Evolutionary conservation across 2,329 filamentous ascomycete species (phyloP), one percentile per base, ranked within the genome.

Genomic region (Ophiosphaerella korrae): DNA sequence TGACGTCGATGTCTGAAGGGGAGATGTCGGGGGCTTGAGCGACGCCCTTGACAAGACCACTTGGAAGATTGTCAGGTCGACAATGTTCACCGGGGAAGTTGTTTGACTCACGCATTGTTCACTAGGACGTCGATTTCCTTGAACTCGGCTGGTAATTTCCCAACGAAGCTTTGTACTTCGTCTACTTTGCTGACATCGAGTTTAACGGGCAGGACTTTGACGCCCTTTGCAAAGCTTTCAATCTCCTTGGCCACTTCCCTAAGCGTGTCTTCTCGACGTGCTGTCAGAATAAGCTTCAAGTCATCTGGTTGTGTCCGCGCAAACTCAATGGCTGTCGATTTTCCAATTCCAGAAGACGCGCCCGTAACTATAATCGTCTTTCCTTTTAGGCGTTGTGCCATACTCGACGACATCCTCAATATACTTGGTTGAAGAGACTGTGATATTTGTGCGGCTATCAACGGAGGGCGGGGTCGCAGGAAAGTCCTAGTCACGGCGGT

Each of bases 321-420:
- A 70, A 97, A 99, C 75, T 97, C 94, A 59, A 94, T 79, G n/a
- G 93, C 94, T 14, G 84, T 88, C 63, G 83, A 85, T 48, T 83
- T 84, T 21, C 94, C 94, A 74, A 99, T 97, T 55, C 94, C 94
- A 16, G 91, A 95, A 3, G 89, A 94, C 29, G 94, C 94, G 49
- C 94, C 94, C 5, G 94, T 97, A 57, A 99, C 84, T 50, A 97
- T 76, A 52, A 97, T 81, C 4, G 92, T 97, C 80, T 97, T 97
- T 83, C 92, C 92, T 67, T 88, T 83, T 53, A 99, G 89, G 78
- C 93, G 92, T 74, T 91, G 88, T 57, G 82, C 82, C 77, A 89
- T 86, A 68, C 88, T 85, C 34, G 90, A 84, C 37, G 89, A 83
- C 84, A 88, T 88, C 50, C 74, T 82, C 65, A 29, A 6, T 29